These are phyloP conservation scores for Meredithiella fracta DNA, from an alignment of 2,329 filamentous ascomycete species.

Conservation along the genomic window DNA sequence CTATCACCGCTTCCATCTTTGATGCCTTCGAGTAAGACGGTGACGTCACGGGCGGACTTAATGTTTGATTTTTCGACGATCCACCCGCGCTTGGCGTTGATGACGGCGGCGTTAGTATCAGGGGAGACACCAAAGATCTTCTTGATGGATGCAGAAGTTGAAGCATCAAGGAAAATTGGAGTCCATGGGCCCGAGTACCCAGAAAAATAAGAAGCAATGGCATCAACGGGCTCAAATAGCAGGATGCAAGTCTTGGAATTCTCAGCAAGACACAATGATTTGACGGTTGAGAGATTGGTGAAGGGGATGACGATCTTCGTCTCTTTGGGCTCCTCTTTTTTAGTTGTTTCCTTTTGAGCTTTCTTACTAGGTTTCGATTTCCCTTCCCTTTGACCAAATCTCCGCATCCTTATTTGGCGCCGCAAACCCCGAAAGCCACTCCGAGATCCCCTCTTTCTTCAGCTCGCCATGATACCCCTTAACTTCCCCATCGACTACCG, in stretches of 20 bases:
- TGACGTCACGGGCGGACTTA: conserved; percentile 31
- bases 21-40: conserved; percentile 79
- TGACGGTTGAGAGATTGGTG: conserved; percentile 31
- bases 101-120: conserved; percentile 56
- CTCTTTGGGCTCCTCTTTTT: conserved; percentile 21
- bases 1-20: conserved; percentile 75
- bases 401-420: conserved; percentile 60
- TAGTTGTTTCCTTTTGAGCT: conserved; percentile 24
- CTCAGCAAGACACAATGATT: conserved; percentile 53
- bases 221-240: conserved; percentile 42
- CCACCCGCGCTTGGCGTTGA: conserved; percentile 78
- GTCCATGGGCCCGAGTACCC: neutral
- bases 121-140: conserved; percentile 14
- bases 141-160: neutral
- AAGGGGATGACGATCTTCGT: conserved; percentile 34
- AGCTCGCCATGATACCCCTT: conserved; percentile 67
- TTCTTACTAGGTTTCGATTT: conserved; percentile 16
- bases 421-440: conserved; percentile 67
- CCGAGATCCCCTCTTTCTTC: conserved; percentile 66
- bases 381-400: conserved; percentile 20
- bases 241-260: conserved; percentile 75
- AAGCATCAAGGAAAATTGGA: neutral
- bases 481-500: conserved; percentile 57
- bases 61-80: conserved; percentile 47
- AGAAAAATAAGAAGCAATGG: conserved; percentile 13